Conservation (phyloP, 2,329 filamentous ascomycete genomes). For the Aspergillus sp. region DNA sequence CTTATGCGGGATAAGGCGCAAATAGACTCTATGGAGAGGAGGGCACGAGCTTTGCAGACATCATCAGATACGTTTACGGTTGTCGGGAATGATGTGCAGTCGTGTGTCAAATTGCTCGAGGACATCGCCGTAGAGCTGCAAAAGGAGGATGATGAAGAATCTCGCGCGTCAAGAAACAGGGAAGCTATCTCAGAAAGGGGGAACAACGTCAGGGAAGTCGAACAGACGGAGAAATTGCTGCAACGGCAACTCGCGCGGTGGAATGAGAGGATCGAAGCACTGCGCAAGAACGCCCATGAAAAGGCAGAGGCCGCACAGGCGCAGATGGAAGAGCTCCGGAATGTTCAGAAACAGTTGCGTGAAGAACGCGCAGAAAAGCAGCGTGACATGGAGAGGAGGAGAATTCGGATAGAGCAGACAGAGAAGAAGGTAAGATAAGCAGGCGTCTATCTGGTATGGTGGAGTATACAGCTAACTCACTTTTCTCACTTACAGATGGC, state of each 20-base stretch:
- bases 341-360: conserved; percentile 68
- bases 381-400: conserved; percentile 82
- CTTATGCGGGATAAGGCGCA: conserved; percentile 70
- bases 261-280: conserved; percentile 75
- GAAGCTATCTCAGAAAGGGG: conserved; percentile 82
- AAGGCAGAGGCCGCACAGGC: conserved; percentile 74
- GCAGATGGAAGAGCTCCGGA: conserved; percentile 82
- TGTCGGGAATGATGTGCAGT: conserved; percentile 74
- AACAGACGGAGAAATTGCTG: conserved; percentile 75
- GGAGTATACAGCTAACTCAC: conserved; percentile 12
- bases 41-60: conserved; percentile 83
- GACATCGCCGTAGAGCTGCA: conserved; percentile 76
- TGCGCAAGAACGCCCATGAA: conserved; percentile 69
- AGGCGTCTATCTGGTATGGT: background rate
- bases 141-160: conserved; percentile 86
- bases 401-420: conserved; percentile 92
- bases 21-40: conserved; percentile 78
- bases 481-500: conserved; percentile 60
- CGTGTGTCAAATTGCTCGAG: conserved; percentile 80
- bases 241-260: conserved; percentile 78
- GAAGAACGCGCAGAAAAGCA: conserved; percentile 81
- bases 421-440: conserved; percentile 77
- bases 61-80: conserved; percentile 82
- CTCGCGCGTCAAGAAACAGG: conserved; percentile 68
- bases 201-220: conserved; percentile 85